A percentile compares a stretch with the other conserved stretches of the same genome.
These are phyloP conservation scores for Borovskyia barvae DNA, from an alignment of 208 protist genomes.

Conservation along the genomic window DNA sequence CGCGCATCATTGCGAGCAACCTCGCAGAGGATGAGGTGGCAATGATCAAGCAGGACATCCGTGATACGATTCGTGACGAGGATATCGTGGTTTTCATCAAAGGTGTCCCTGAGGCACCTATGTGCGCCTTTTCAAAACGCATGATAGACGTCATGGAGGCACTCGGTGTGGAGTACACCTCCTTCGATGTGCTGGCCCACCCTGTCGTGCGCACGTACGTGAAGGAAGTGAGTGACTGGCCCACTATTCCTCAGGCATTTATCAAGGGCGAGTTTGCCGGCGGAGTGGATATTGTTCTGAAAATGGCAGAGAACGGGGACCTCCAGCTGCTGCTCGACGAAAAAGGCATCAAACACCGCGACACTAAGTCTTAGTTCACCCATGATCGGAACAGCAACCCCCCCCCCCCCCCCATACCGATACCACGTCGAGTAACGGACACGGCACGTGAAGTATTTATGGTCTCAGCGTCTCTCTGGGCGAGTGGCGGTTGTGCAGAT, in stretches of 20 bases:
- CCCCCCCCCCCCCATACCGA: no score
- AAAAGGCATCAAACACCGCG: slow-evolving; percentile 76
- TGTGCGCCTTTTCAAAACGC: slow-evolving; percentile 95
- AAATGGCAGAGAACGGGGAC: slow-evolving; percentile 88
- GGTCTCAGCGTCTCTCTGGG: no score
- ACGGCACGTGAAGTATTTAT: no score
- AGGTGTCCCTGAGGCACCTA: slow-evolving; percentile 92
- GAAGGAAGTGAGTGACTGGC: slow-evolving; percentile 95
- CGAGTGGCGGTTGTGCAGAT: no score
- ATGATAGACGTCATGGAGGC: slow-evolving; percentile 92
- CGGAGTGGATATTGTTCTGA: slow-evolving; percentile 92
- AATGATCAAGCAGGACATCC: slow-evolving; percentile 88
- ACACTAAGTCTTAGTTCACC: slow-evolving; percentile 29
- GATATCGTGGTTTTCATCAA: slow-evolving; percentile 97
- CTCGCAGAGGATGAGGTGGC: slow-evolving; percentile 76
- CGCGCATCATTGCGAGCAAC: slow-evolving; percentile 61
- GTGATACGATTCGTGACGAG: slow-evolving; percentile 87
- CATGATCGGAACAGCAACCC: no score
- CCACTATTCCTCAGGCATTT: slow-evolving; percentile 96
- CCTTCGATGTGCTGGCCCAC: slow-evolving; percentile 93
- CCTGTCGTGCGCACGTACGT: slow-evolving; percentile 90
- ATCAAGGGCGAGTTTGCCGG: slow-evolving; percentile 95
- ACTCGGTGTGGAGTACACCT: slow-evolving; percentile 91
- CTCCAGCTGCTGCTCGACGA: slow-evolving; percentile 82
- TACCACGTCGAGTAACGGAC: no score